phyloP scores from a whole-genome alignment of 495 filamentous ascomycete species.

The Neurospora sp. region DNA sequence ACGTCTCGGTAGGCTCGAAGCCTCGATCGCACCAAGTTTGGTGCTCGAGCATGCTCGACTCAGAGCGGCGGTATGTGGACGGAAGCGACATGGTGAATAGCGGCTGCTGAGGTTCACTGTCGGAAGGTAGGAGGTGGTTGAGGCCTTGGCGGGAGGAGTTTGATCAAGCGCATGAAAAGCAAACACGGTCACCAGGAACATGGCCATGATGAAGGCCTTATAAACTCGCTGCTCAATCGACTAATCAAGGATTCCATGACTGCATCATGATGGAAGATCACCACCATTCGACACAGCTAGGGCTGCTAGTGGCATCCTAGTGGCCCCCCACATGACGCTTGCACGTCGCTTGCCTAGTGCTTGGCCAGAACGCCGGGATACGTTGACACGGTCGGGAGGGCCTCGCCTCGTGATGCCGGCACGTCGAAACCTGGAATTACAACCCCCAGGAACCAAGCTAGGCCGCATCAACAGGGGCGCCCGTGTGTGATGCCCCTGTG shows the following conservation, averaged over 20 bases:
- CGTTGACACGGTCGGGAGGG: neutral
- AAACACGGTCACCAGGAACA: neutral
- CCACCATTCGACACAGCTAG: neutral
- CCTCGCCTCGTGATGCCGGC: neutral
- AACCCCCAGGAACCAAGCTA: neutral
- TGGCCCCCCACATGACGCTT: neutral
- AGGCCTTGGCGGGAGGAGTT: neutral
- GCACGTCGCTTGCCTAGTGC: neutral
- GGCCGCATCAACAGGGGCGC: neutral
- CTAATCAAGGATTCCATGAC: neutral
- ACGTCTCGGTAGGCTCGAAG: constrained; percentile 33
- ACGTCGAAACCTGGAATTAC: neutral
- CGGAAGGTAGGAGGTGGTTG: neutral
- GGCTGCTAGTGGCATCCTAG: neutral
- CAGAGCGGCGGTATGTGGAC: neutral
- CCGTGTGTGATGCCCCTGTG: neutral
- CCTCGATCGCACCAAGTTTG: constrained; percentile 30
- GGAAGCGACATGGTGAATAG: neutral
- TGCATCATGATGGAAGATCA: neutral
- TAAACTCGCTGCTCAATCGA: neutral
- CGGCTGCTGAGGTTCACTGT: neutral
- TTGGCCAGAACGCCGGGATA: neutral
- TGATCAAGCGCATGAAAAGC: neutral
- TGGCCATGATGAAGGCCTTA: neutral
- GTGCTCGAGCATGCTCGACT: constrained; percentile 15